These are phyloP conservation scores for Nicotiana benthamiana DNA, from an alignment of 257 asterid species.

Conservation along the genomic window DNA sequence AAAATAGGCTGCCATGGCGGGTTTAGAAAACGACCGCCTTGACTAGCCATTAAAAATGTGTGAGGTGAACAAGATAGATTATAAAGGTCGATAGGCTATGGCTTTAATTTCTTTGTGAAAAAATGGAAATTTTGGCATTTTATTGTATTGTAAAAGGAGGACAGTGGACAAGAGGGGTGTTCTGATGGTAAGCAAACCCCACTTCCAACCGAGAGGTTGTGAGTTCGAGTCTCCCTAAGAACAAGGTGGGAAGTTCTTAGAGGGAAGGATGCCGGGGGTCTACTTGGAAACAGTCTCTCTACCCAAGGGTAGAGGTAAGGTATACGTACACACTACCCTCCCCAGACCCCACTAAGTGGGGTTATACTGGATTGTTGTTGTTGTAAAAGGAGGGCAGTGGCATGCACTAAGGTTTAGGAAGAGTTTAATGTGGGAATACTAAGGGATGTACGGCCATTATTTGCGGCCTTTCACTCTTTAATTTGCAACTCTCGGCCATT, in stretches of 20 bases:
- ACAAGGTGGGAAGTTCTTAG: no score
- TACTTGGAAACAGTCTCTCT: no score
- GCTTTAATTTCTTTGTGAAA: neutral
- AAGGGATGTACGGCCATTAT: constrained; percentile 17
- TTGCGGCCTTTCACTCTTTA: constrained; percentile 13
- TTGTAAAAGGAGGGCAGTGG: neutral
- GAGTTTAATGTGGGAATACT: constrained; percentile 20
- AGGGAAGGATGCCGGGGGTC: no score
- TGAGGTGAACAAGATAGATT: neutral
- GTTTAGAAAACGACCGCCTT: constrained; percentile 41
- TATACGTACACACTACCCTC: no score
- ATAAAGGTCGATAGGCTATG: neutral
- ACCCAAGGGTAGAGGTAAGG: no score
- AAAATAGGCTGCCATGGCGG: constrained; percentile 40
- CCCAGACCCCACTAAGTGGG: no score
- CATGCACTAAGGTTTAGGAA: constrained; percentile 17
- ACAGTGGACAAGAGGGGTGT: no score
- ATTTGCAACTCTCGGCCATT: neutral
- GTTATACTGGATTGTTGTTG: no score
- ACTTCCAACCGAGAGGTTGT: no score
- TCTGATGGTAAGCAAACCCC: no score
- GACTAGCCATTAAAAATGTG: constrained; percentile 27
- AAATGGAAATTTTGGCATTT: constrained; percentile 9
- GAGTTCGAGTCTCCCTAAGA: no score
- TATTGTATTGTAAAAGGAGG: constrained; percentile 7